A percentile compares a stretch with the other conserved stretches of the same genome.
These are phyloP conservation scores for Xerocomus amazonicus DNA, from an alignment of 1,284 basidiomycete genomes.

Conservation along the genomic window DNA sequence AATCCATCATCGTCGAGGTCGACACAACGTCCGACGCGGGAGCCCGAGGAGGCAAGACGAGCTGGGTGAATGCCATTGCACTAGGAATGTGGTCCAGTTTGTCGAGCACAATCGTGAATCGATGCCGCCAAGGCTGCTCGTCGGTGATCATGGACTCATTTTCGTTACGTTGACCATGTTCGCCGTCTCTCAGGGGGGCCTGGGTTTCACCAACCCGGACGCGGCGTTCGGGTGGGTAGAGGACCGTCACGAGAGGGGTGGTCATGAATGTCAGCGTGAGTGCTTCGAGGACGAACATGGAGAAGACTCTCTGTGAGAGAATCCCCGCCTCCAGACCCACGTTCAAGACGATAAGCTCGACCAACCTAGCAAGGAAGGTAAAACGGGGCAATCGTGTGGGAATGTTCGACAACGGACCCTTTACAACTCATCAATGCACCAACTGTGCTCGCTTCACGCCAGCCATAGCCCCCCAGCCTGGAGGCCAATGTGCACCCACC, in stretches of 20 bases:
- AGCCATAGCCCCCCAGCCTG: conserved; percentile 63
- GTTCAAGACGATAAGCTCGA: conserved; percentile 93
- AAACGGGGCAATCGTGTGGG: neutral
- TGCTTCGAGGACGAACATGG: conserved; percentile 92
- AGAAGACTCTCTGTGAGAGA: conserved; percentile 69
- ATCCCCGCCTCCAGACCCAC: conserved; percentile 86
- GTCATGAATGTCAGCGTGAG: conserved; percentile 87
- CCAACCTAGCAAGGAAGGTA: conserved; percentile 46
- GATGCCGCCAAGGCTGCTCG: conserved; percentile 23
- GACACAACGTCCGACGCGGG: conserved; percentile 2
- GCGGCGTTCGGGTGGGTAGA: conserved; percentile 71
- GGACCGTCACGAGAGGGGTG: conserved; percentile 72
- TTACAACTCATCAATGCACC: conserved; percentile 96
- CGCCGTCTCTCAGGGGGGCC: conserved; percentile 1
- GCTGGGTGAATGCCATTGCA: conserved; percentile 67
- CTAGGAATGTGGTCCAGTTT: conserved; percentile 83
- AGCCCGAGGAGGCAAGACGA: conserved; percentile 37
- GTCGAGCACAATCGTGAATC: conserved; percentile 84
- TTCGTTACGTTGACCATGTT: conserved; percentile 11
- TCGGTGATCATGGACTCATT: conserved; percentile 15
- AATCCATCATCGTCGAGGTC: conserved; percentile 10
- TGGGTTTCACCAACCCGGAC: conserved; percentile 11
- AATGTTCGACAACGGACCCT: conserved; percentile 51
- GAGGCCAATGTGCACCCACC: conserved; percentile 71
- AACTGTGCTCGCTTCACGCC: conserved; percentile 81